Base-by-base conservation (phyloP, 176 grass and related monocot genomes). In the Alloteropsis semialata region DNA sequence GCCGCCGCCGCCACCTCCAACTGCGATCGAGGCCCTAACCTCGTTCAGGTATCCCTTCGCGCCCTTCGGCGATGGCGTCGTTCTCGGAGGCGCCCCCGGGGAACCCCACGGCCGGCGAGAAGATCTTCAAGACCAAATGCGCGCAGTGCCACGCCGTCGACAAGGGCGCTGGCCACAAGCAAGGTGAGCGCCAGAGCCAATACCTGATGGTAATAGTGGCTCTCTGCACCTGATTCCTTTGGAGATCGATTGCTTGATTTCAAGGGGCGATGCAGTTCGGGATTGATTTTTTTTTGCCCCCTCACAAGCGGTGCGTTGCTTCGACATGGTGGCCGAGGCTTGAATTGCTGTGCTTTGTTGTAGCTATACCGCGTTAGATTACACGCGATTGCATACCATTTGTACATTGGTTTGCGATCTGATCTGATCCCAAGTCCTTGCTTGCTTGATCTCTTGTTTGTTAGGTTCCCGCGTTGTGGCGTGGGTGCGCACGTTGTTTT, bases 91-190 rank as follows among this genome's bases (percentile, higher is more conserved):
- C 91, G 32, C 94, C 94, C 10, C 91, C 91, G 14, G 94, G 91
- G 13, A 89, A 97, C 82, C 54, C 94, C 0, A 74, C 76, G 36
- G 81, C 87, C 1, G 94, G 94, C 10, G 94, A 89, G 78, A 97
- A 97, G 91, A 97, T 97, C 87, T 97, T 97, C 84, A 97, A 88
- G 91, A 97, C 91, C 22, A 97, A 97, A 84, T 97, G 94, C 82
- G 94, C 91, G 44, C 94, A 97, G 91, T 97, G 94, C 89, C 94
- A 97, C 84, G 94, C 94, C 89, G 91, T 97, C 73, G 91, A 93
- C 1, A 85, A 89, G 43, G 94, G 94, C 77, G 91, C 94, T 69
- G 91, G 91, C 34, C 94, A 97, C 89, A 97, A 97, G 74, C 94
- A 97, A 97, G 94, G 91, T 97, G 41, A 58, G 70, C 24, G 5